phyloP scores from a whole-genome alignment of 495 filamentous ascomycete genomes.

The Podospora sp. region DNA sequence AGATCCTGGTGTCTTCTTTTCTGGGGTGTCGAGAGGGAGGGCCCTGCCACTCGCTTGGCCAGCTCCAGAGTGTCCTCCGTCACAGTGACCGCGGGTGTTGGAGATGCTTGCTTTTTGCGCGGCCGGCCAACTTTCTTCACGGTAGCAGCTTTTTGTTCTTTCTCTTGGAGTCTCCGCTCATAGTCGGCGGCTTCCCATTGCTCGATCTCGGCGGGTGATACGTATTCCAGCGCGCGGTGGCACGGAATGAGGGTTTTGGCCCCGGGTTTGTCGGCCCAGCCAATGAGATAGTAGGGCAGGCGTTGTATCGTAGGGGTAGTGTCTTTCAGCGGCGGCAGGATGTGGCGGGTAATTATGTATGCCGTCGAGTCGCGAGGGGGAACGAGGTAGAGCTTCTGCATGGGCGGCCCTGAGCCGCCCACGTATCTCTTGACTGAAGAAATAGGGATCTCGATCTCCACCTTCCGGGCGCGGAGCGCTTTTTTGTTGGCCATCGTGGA shows the following conservation, averaged over 20 bases:
- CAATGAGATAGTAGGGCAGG: constrained; percentile 45
- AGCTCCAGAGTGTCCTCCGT: constrained; percentile 21
- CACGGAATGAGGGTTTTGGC: constrained; percentile 42
- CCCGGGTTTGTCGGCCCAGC: constrained; percentile 47
- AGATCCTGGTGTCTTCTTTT: constrained; percentile 26
- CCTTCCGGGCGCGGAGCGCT: constrained; percentile 10
- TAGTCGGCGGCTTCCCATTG: constrained; percentile 44
- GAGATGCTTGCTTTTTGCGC: constrained; percentile 14
- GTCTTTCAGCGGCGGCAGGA: constrained; percentile 36
- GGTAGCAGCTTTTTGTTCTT: constrained; percentile 8
- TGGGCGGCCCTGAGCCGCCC: constrained; percentile 43
- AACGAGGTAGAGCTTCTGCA: constrained; percentile 38
- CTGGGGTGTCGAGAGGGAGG: constrained; percentile 38
- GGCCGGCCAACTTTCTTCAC: constrained; percentile 25
- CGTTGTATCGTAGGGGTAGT: constrained; percentile 31
- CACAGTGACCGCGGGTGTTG: neutral
- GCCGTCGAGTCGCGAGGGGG: constrained; percentile 46
- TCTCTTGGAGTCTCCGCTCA: constrained; percentile 37
- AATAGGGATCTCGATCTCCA: constrained; percentile 42
- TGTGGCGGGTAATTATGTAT: constrained; percentile 49
- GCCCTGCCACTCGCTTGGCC: constrained; percentile 30
- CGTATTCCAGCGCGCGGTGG: constrained; percentile 46
- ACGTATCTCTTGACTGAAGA: constrained; percentile 37
- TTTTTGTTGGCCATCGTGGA: constrained; percentile 21
- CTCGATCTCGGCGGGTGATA: constrained; percentile 48